phyloP scores from a whole-genome alignment of 2,329 filamentous ascomycete genomes.

The Chaetomium sp. region DNA sequence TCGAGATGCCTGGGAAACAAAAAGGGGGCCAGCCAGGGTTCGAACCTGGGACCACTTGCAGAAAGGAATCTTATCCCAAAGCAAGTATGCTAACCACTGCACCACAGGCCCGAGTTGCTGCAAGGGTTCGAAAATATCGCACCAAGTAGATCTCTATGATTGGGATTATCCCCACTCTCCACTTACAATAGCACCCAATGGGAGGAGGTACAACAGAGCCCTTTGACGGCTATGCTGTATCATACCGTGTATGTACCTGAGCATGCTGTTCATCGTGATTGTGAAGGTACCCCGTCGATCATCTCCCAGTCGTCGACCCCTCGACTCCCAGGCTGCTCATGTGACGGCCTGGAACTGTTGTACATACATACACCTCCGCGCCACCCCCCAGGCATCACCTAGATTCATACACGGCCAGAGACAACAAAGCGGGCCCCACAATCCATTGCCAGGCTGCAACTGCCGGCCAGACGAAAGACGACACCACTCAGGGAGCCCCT shows the following conservation, averaged over 20 bases:
- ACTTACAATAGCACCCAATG: too few species aligned
- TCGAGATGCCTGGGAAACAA: conserved; percentile 1
- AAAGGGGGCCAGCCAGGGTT: conserved; percentile 24
- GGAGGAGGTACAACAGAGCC: too few species aligned
- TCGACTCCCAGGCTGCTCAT: too few species aligned
- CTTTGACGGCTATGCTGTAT: too few species aligned
- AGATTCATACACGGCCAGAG: background rate
- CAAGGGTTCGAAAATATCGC: background rate
- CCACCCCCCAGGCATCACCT: background rate
- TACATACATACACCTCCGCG: background rate
- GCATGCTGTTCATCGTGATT: too few species aligned
- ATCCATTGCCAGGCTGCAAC: background rate
- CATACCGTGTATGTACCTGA: too few species aligned
- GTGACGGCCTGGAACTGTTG: too few species aligned
- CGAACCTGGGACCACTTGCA: conserved; percentile 30
- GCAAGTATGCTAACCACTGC: conserved; percentile 30
- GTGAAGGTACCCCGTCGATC: too few species aligned
- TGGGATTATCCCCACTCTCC: background rate
- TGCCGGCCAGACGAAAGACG: background rate
- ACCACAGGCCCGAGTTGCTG: conserved; percentile 20
- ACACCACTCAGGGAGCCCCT: background rate
- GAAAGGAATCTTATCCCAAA: conserved; percentile 15
- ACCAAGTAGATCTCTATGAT: background rate
- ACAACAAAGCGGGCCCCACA: background rate
- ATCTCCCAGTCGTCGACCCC: too few species aligned